phyloP scores from a whole-genome alignment of 441 rosid genomes.

The Pelargonium cotyledonis region DNA sequence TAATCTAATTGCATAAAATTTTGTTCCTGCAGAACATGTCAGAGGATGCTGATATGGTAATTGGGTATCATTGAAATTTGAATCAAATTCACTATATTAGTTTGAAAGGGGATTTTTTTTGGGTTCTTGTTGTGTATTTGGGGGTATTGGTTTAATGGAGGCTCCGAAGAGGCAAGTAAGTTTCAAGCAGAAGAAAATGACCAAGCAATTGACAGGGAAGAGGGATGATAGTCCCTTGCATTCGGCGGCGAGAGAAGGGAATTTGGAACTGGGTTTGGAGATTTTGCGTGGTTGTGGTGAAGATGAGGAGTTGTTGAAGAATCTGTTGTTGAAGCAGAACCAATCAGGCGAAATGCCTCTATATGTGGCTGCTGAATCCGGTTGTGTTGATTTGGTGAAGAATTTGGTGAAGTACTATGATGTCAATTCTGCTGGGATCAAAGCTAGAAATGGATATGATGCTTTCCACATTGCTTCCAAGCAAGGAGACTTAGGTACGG shows the following conservation, averaged over 20 bases:
- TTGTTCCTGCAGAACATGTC: too few species aligned
- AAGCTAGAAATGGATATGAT: background rate
- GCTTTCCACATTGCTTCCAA: background rate
- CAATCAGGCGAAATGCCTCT: conserved; percentile 1
- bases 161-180: too few species aligned
- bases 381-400: conserved; percentile 15
- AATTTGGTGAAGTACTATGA: conserved; percentile 14
- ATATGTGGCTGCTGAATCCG: conserved; percentile 12
- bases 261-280: conserved; percentile 39
- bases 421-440: background rate
- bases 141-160: too few species aligned
- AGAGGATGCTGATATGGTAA: too few species aligned
- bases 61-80: too few species aligned
- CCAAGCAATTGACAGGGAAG: conserved; percentile 63
- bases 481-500: conserved; percentile 2
- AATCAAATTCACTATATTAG: too few species aligned
- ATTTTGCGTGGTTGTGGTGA: conserved; percentile 27
- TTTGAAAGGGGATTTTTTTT: too few species aligned
- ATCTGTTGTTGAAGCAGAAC: conserved; percentile 22
- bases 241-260: conserved; percentile 55
- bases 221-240: conserved; percentile 66
- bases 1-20: too few species aligned
- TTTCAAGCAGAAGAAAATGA: conserved; percentile 39
- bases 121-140: too few species aligned
- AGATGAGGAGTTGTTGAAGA: conserved; percentile 35